Evolutionary conservation across 257 asterid genomes (phyloP).

Genomic region (Orobanche coerulescens): DNA sequence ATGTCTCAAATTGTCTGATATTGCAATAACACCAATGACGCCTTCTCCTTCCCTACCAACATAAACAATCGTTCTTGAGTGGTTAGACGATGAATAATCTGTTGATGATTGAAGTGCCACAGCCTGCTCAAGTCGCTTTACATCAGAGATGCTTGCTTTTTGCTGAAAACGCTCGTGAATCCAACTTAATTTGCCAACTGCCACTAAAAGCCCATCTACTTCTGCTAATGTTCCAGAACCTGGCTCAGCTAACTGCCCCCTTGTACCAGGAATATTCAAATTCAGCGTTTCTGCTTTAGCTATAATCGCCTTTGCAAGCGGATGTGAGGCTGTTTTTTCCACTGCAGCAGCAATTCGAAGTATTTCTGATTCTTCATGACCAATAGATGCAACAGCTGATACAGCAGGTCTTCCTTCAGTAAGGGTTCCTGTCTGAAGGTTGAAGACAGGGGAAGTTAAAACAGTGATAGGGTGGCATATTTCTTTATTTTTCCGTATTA

Average conservation of each 20-base stretch:
- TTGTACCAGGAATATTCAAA: slow-evolving; percentile 62
- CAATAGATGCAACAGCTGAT: slow-evolving; percentile 55
- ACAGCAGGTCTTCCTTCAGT: slow-evolving; percentile 95
- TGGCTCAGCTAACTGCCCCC: slow-evolving; percentile 80
- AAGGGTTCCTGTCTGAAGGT: slow-evolving; percentile 86
- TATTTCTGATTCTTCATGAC: slow-evolving; percentile 58
- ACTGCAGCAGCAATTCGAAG: slow-evolving; percentile 90
- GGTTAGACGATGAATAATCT: slow-evolving; percentile 48
- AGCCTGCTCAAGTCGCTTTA: slow-evolving; percentile 60
- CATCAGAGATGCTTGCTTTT: slow-evolving; percentile 39
- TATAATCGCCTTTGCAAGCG: slow-evolving; percentile 82
- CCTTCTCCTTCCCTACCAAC: slow-evolving; percentile 98
- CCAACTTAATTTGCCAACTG: slow-evolving; percentile 88
- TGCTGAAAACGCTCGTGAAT: slow-evolving; percentile 75
- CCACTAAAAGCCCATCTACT: slow-evolving; percentile 88
- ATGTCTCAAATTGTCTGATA: slow-evolving; percentile 67
- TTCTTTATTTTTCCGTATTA: neutral
- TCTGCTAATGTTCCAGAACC: slow-evolving; percentile 95
- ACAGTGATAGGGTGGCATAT: neutral
- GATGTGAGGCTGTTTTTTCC: slow-evolving; percentile 96
- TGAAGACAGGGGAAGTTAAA: slow-evolving; percentile 13
- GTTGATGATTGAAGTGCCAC: slow-evolving; percentile 45
- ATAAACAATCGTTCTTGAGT: slow-evolving; percentile 78
- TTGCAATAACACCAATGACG: slow-evolving; percentile 78
- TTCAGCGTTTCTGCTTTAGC: slow-evolving; percentile 63